Percentiles rank a stretch among this genome's conserved stretches.
Evolutionary conservation across 441 rosid genomes (phyloP).

Genomic region (Gossypium gossypioides): DNA sequence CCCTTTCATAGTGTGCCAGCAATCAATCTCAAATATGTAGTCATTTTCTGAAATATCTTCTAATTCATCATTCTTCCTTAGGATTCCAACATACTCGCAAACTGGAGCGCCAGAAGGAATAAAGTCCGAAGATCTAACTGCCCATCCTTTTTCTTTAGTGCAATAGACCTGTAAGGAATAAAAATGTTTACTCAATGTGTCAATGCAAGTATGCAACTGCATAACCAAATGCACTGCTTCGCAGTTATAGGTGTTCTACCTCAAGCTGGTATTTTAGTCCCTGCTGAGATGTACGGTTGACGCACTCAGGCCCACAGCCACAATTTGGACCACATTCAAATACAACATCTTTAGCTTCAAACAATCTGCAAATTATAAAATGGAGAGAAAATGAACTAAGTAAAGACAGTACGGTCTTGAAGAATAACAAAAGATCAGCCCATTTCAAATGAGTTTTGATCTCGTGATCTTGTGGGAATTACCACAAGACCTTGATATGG

Average conservation of each 20-base stretch:
- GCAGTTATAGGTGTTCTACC: conserved; percentile 22
- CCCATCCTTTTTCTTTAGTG: conserved; percentile 54
- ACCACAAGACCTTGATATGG: neutral
- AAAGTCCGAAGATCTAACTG: conserved; percentile 46
- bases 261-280: conserved; percentile 41
- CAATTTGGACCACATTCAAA: conserved; percentile 59
- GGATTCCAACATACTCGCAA: conserved; percentile 42
- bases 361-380: conserved; percentile 26
- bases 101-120: conserved; percentile 55
- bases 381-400: conserved; percentile 7
- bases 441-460: neutral
- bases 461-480: neutral
- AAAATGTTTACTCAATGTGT: neutral
- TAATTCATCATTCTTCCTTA: conserved; percentile 33
- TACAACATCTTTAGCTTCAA: conserved; percentile 48
- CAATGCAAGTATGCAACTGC: neutral
- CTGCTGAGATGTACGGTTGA: conserved; percentile 43
- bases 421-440: neutral
- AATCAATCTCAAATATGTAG: conserved; percentile 53
- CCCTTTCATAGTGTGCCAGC: conserved; percentile 48
- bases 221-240: neutral
- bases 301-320: conserved; percentile 48
- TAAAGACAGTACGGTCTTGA: neutral
- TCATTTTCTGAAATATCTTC: conserved; percentile 39
- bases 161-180: conserved; percentile 32